Evolutionary conservation across 805 yeast genomes (phyloP).

Genomic region (Monosporozyma aerobia): DNA sequence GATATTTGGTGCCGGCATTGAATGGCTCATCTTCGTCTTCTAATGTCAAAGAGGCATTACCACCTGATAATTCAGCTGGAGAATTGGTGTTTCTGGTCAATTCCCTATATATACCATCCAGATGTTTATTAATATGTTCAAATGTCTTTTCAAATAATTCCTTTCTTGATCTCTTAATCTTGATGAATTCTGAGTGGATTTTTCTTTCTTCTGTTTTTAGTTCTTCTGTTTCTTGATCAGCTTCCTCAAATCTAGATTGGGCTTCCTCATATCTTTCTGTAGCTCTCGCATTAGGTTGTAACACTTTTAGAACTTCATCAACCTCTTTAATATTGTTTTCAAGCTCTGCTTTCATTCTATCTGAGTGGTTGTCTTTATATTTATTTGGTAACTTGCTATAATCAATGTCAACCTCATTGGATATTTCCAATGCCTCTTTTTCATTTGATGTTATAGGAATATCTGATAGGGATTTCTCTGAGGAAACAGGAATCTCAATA

Average conservation of each 20-base stretch:
- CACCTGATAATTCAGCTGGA: conserved; percentile 68
- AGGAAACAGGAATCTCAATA: conserved; percentile 50
- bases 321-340: conserved; percentile 33
- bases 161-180: conserved; percentile 49
- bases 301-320: conserved; percentile 25
- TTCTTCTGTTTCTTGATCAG: conserved; percentile 54
- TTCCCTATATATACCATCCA: conserved; percentile 77
- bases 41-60: conserved; percentile 80
- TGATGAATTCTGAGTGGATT: conserved; percentile 46
- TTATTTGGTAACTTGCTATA: conserved; percentile 39
- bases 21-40: conserved; percentile 91
- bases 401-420: conserved; percentile 46
- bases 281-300: conserved; percentile 81
- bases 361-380: conserved; percentile 32
- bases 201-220: conserved; percentile 55
- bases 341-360: conserved; percentile 27
- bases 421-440: conserved; percentile 31
- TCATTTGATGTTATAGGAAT: conserved; percentile 51
- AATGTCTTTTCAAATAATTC: conserved; percentile 63
- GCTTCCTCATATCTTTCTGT: conserved; percentile 65
- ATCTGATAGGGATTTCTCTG: conserved; percentile 46
- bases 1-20: conserved; percentile 71
- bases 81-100: conserved; percentile 52
- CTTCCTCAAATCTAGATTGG: conserved; percentile 45
- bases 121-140: conserved; percentile 59